Base-by-base conservation (phyloP, 352 stramenopile genomes). In the Globisporangium carolinianum region DNA sequence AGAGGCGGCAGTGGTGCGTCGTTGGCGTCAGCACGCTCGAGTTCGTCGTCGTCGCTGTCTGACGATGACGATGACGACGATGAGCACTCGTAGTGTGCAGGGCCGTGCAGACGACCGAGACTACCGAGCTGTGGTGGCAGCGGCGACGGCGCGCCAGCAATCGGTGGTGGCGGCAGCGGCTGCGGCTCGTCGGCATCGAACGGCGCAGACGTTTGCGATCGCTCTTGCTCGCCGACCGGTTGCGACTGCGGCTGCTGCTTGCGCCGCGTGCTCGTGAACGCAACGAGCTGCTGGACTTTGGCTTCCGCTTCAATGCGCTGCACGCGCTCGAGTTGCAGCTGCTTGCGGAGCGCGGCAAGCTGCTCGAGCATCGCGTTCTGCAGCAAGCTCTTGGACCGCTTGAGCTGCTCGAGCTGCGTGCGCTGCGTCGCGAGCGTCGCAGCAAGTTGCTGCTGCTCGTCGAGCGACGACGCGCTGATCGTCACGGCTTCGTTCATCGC, bases 331-430 rank as follows among this genome's bases (percentile, higher is more conserved):
- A 83, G 53, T 35, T 91, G 81, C 51, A 92, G 60, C 47, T 94
- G 83, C 67, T 89, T 93, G 6, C 85, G 75, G 8, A 93, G 55
- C 0, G 76, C 78, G 8, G 85, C 68, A 14, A 94, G 67, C 50
- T 94, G 84, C 55, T 92, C 83, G 11, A 94, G 67, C 82, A 93
- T 92, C 38, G 83, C 81, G 43, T 87, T 90, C 47, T 94, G 82
- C 24, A 92, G 47, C 59, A 90, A 51, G 9, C 72, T 84, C 58
- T 94, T 94, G 38, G 84, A 73, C 35, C 70, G 72, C 55, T 89
- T 89, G 24, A 94, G 70, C 57, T 90, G 83, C 43, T 89, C 79
- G 9, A 94, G 68, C 38, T 92, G 84, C 61, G 72, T 64, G 15
- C 76, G 73, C 55, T 94, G 84, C 3, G 56, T 69, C 54, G 85